A percentile compares a stretch with the other conserved stretches of the same genome.
Conservation (phyloP, 1,284 basidiomycete genomes). For the Xanthoconium separans region DNA sequence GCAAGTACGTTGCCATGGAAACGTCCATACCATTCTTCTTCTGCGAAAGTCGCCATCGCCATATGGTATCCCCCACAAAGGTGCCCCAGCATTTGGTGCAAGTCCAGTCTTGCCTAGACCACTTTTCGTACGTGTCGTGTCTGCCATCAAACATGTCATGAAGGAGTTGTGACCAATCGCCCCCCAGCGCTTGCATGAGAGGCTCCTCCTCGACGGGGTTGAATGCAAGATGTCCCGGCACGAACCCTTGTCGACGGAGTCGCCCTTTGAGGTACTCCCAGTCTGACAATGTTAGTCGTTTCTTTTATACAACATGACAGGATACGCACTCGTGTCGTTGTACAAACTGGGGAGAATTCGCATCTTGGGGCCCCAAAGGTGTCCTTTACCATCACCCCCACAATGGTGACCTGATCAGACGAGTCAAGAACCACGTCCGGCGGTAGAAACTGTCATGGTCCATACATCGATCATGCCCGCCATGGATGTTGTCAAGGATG, state of each 20-base stretch:
- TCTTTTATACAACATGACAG: no score
- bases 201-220: no score
- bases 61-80: slow-evolving; percentile 1
- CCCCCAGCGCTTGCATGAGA: neutral
- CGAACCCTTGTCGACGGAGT: neutral
- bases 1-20: no score
- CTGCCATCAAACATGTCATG: neutral
- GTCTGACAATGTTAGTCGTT: neutral
- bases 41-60: slow-evolving; percentile 1
- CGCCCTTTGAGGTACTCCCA: neutral
- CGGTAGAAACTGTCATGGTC: neutral
- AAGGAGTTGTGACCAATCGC: neutral
- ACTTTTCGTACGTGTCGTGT: neutral
- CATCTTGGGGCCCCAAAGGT: no score
- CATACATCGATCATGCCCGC: slow-evolving; percentile 3
- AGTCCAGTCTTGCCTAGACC: neutral
- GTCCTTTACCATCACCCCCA: no score
- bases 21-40: neutral
- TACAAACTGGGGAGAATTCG: no score
- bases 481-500: slow-evolving; percentile 6
- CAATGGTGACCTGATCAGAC: no score
- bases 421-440: no score
- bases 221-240: neutral
- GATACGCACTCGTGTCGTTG: no score
- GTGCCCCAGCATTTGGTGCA: neutral